phyloP scores from a whole-genome alignment of 352 stramenopile species.

The Phytophthora nicotianae region DNA sequence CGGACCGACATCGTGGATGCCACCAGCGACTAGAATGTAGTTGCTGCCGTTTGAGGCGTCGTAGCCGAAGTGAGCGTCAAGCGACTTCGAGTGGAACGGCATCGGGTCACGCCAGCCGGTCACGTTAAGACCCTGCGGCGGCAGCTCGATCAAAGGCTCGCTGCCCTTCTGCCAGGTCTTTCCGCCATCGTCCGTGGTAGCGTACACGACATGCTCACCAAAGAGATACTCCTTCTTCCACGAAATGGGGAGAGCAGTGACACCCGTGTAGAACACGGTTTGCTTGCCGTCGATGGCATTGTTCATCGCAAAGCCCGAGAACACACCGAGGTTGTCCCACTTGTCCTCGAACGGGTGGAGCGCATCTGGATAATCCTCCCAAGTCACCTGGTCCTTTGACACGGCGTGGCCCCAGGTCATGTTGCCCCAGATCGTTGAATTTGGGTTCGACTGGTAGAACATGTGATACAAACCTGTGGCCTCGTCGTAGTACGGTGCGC shows the following conservation, averaged over 20 bases:
- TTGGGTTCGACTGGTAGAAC: conserved; percentile 83
- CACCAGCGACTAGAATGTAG: conserved; percentile 62
- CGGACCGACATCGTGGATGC: conserved; percentile 54
- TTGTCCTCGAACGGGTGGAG: conserved; percentile 56
- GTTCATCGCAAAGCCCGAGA: conserved; percentile 67
- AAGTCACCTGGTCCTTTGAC: conserved; percentile 73
- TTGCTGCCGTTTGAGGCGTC: conserved; percentile 40
- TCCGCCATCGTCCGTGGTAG: conserved; percentile 58
- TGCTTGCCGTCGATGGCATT: conserved; percentile 68
- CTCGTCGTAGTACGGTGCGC: conserved; percentile 71
- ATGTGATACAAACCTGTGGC: conserved; percentile 73
- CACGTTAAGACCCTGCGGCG: conserved; percentile 55
- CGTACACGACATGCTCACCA: conserved; percentile 72
- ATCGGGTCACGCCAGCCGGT: conserved; percentile 71
- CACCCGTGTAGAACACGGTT: conserved; percentile 72
- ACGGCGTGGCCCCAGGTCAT: conserved; percentile 84
- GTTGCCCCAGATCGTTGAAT: conserved; percentile 62
- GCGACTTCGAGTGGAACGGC: conserved; percentile 60
- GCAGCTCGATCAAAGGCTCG: conserved; percentile 52
- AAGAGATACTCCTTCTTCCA: conserved; percentile 63
- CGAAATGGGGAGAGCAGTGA: conserved; percentile 51
- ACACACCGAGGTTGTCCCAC: conserved; percentile 78
- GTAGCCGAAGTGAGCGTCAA: conserved; percentile 48
- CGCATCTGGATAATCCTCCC: conserved; percentile 67
- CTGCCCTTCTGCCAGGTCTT: conserved; percentile 67